These are phyloP conservation scores for Forsythia viridissima DNA, from an alignment of 257 asterid species.

Conservation along the genomic window DNA sequence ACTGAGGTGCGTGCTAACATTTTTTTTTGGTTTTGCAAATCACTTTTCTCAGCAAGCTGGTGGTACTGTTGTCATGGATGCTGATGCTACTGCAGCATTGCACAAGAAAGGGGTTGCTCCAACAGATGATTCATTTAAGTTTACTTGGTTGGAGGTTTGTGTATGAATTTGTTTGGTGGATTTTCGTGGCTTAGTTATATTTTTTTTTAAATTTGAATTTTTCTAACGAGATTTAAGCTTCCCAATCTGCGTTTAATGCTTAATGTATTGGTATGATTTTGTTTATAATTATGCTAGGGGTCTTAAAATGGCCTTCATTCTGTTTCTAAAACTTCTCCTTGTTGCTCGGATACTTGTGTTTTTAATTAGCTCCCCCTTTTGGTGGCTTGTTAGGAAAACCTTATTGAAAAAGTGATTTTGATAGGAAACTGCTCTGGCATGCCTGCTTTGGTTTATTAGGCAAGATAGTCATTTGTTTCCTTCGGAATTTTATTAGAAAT, in stretches of 20 bases:
- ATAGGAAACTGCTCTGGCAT: not conserved
- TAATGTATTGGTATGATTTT: not conserved
- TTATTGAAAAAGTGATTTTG: not conserved
- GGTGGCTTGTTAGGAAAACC: not conserved
- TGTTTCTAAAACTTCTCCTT: not conserved
- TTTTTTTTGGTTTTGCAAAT: not conserved
- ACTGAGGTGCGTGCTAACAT: slow-evolving; percentile 27
- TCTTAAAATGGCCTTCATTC: not conserved
- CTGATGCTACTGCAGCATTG: slow-evolving; percentile 85
- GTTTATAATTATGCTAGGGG: not conserved
- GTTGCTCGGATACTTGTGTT: not conserved
- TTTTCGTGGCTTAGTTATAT: not conserved
- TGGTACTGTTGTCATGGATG: slow-evolving; percentile 80
- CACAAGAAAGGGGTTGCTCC: slow-evolving; percentile 73
- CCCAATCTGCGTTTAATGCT: slow-evolving; percentile 6
- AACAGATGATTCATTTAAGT: slow-evolving; percentile 81
- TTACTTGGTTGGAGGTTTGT: slow-evolving; percentile 85
- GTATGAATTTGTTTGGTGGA: not conserved
- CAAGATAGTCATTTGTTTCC: not conserved
- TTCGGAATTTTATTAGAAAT: no score
- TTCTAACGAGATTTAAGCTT: not conserved
- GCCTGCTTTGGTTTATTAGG: not conserved
- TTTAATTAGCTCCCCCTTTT: not conserved
- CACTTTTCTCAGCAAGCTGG: slow-evolving; percentile 62
- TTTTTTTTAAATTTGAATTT: not conserved